Evolutionary conservation across 129 eudicot species (phyloP), one percentile per base, ranked within the genome.

Genomic region (Scalesia atractyloides): DNA sequence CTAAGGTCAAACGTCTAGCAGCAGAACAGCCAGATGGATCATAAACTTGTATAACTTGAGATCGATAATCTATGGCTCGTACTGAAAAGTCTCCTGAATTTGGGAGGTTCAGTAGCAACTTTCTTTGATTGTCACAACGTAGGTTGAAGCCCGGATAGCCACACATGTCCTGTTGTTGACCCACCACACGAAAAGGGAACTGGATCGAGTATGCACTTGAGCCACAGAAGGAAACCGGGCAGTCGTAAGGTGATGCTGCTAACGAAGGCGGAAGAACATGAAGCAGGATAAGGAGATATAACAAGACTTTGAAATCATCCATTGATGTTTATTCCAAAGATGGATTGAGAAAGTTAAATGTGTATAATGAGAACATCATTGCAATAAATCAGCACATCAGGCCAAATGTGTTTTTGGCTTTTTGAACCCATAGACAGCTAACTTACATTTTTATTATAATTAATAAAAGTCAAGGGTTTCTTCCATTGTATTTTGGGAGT

Each of bases 111-210:
- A 87, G 69, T 30, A 76, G 66, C 22, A 80, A 30, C 1, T 4
- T 16, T 6, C 78, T 70, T 57, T 68, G 81, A 4, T 24, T 48
- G 43, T 41, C 58, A 75, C 96, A 86, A 8, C 69, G 62, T 11
- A 86, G 89, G 41, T 82, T 52, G 47, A 89, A 86, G 26, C 90
- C 90, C 0, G 90, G 88, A 69, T 74, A 81, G 62, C 84, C 83
- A 11, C 91, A 86, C 24, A 74, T 37, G 39, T 66, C 68, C 8
- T 82, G 67, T 33, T 83, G 81, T 43, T 76, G 83, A 46, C 51
- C 47, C 9, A 57, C 15, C 66, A 80, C 24, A 7, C 69, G 78
- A 58, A 89, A 89, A 1, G 92, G 96, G 59, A 84, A 86, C n/a
- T 72, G 82, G 11, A 89, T 51, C 0, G 69, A 2, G 67, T 57